Evolutionary conservation across 192 early-diverging fungal species (phyloP).

Genomic region (Phlyctochytrium planicorne): DNA sequence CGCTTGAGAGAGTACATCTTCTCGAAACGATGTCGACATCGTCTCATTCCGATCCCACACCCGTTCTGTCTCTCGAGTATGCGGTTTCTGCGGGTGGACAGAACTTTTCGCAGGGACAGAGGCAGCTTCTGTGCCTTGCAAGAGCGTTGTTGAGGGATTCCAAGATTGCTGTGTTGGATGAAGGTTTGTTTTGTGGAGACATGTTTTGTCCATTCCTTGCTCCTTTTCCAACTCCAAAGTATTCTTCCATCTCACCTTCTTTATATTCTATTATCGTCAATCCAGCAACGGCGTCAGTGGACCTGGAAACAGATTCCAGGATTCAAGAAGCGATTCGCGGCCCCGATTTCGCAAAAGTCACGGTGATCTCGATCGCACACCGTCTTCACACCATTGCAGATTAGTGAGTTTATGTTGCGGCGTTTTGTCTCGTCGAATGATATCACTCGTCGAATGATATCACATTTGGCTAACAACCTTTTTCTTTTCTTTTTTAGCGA

Average conservation of each 20-base stretch:
- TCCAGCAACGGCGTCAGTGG: slow-evolving; percentile 86
- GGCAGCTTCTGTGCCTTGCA: slow-evolving; percentile 59
- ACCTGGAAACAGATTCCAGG: slow-evolving; percentile 76
- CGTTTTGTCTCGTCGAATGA: not conserved
- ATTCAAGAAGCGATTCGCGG: slow-evolving; percentile 83
- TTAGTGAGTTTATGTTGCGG: slow-evolving; percentile 7
- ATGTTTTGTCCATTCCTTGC: not conserved
- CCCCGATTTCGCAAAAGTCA: slow-evolving; percentile 42
- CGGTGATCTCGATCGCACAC: slow-evolving; percentile 45
- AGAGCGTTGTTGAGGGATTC: slow-evolving; percentile 36
- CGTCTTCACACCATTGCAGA: slow-evolving; percentile 39
- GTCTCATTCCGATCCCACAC: slow-evolving; percentile 1
- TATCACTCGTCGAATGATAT: not conserved
- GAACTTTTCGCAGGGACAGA: slow-evolving; percentile 70
- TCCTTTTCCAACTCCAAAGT: slow-evolving; percentile 13
- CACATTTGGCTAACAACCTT: too few species aligned
- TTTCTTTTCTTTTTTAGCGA: slow-evolving; percentile 27
- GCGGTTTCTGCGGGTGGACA: slow-evolving; percentile 70
- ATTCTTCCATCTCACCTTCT: too few species aligned
- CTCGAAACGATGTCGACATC: slow-evolving; percentile 36
- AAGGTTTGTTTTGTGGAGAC: slow-evolving; percentile 10
- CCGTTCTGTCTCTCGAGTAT: slow-evolving; percentile 47
- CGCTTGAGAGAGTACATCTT: slow-evolving; percentile 74
- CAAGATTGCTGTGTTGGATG: slow-evolving; percentile 37
- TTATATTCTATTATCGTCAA: too few species aligned